Evolutionary conservation across 345 rosid species (phyloP), one percentile per base, ranked within the genome.

Genomic region (Mangifera indica): DNA sequence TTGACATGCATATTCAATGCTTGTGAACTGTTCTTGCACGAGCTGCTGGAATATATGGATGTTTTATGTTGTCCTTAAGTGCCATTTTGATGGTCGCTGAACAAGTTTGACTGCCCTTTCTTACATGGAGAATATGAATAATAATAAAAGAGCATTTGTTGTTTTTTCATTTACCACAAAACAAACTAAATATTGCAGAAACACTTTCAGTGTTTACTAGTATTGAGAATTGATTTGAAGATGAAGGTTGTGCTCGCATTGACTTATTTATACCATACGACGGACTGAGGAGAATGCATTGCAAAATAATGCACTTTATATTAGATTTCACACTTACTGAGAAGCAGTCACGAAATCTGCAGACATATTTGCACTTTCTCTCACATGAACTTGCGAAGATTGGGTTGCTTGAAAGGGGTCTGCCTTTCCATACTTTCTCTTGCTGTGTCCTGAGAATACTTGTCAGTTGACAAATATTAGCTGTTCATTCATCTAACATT

Each of bases 341-440:
- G 72, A 62, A 60, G 67, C 60, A 57, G 66, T 60, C 52, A 79
- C 69, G 17, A 79, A 76, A 77, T 77, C 75, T 82, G 83, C 83
- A 77, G 83, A 83, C 67, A 71, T 67, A 59, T 40, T 71, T 72
- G 78, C 79, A 76, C 71, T 64, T 60, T 26, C 57, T 46, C 46
- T 66, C 14, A 10, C 66, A 63, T 72, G 51, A 52, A 57, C 60
- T 44, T 65, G 49, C 49, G 62, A 66, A 74, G 78, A 66, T 55
- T 77, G 73, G 76, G 69, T 70, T 73, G 76, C 68, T 70, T 71
- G 44, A 32, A 67, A 60, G 74, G 77, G 56, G 17, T 74, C 54
- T 22, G 57, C 58, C 69, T 59, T 60, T 59, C 74, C 34, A 49
- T 67, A 71, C 48, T 76, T 67, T 54, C 49, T 58, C 60, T 74